Base-by-base conservation (phyloP, 2,329 filamentous ascomycete species). In the Epichloe festucae region DNA sequence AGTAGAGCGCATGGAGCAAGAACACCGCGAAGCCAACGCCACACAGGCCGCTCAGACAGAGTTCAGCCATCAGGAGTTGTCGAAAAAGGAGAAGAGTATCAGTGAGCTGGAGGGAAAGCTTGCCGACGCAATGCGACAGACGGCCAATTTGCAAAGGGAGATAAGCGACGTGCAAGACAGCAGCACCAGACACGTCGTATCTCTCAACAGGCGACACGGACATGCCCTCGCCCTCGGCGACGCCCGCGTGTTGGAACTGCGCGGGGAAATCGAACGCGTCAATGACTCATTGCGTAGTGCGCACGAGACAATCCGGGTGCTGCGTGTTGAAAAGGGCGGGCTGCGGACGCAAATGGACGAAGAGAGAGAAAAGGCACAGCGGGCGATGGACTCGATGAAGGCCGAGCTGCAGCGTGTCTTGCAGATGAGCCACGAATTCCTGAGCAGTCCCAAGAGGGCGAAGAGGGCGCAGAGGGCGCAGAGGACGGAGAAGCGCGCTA, bases 181-280 rank as follows among this genome's bases (percentile, higher is more conserved):
- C 10, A 63, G 65, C 52, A 57, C 65, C 1, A 54, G 54, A 2
- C 63, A 68, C 11, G 56, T 74, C 7, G 53, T 59, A 0, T 52
- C 53, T 0, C 57, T 75, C 19, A 72, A 73, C 52, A 61, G 62
- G 53, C 58, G 65, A 14, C 71, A 77, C 53, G 76, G 73, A 1
- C 61, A 64, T 0, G 71, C 70, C 1, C 69, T 82, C 0, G 75
- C 76, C 3, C 61, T 74, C 5, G 68, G 75, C 0, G 78, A 82
- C 52, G 71, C 73, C 0, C 64, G 72, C 1, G 72, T 80, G 0
- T 50, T 60, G 2, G 75, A 78, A 61, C 63, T 81, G 17, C 62
- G 72, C 4, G 60, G 55, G 0, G 76, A 81, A 57, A 62, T 81
- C 2, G 73, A 75, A 38, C 64, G 68, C 3, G 64, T 77, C 4